These are phyloP conservation scores for Volvariella volvacea DNA, from an alignment of 1,284 basidiomycete species.

Conservation along the genomic window DNA sequence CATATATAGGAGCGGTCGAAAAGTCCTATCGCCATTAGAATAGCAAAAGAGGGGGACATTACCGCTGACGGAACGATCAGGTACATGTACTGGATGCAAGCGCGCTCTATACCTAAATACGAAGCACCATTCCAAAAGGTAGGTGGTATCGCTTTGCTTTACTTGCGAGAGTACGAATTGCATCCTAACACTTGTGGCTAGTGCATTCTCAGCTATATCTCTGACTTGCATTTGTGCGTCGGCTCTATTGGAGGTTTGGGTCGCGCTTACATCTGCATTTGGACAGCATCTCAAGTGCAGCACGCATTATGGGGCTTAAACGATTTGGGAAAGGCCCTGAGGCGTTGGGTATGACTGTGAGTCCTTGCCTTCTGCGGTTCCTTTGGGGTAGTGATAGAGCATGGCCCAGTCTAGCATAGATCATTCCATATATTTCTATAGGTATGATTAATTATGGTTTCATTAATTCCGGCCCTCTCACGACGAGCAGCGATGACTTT, in stretches of 20 bases:
- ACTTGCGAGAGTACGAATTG: background rate
- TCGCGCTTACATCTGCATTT: constrained; percentile 7
- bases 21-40: constrained; percentile 66
- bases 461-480: background rate
- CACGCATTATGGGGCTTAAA: constrained; percentile 62
- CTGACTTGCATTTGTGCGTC: constrained; percentile 75
- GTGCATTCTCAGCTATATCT: constrained; percentile 85
- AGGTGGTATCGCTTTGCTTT: too few species aligned
- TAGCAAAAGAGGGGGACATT: constrained; percentile 31
- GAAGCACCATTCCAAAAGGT: constrained; percentile 78
- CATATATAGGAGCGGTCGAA: constrained; percentile 51
- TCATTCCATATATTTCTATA: constrained; percentile 82
- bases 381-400: constrained; percentile 2
- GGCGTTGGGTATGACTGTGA: constrained; percentile 64
- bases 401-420: constrained; percentile 67
- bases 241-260: constrained; percentile 1
- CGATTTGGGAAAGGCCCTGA: constrained; percentile 39
- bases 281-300: constrained; percentile 58
- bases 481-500: constrained; percentile 53
- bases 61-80: constrained; percentile 42
- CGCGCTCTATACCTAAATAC: constrained; percentile 60
- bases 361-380: constrained; percentile 16
- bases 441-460: constrained; percentile 31
- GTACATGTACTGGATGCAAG: constrained; percentile 79
- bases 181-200: too few species aligned